Base-by-base conservation (phyloP, 1,139 yeast species). In the Pichia sp. region DNA sequence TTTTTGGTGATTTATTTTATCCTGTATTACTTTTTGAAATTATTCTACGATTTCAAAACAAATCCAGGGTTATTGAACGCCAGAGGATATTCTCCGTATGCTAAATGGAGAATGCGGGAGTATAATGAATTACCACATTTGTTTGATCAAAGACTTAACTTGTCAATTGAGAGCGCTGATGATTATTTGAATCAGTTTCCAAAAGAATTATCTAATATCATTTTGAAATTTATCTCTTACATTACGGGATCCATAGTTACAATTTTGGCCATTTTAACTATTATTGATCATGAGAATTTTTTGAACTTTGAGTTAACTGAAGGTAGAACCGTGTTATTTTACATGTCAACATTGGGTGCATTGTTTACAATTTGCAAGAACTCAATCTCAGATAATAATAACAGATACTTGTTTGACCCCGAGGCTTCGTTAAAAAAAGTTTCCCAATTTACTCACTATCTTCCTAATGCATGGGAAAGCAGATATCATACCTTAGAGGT, bases 21-120 rank as follows among this genome's bases (percentile, higher is more conserved):
- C 11, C 72, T 93, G 52, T 77, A 90, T 53, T 89, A 90, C 70
- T 92, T 95, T 65, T 86, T 93, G 77, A 79, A 90, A 53, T 90
- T 93, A 69, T 93, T 95, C 71, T 90, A 92, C 66, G 98, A 93
- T 71, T 90, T 89, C 68, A 87, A 89, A 67, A 82, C 88, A 44
- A 88, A 93, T 57, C 99, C 99, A 0, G 83, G 93, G 1, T 77
- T 92, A 11, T 76, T 93, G 54, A 85, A 96, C 8, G 85, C 92
- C 1, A 76, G 99, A 50, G 96, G 90, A 64, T 93, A 90, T 66
- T 90, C 98, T 0, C 97, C 97, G 0, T 80, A 82, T 69, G 97
- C 98, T 0, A 93, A 89, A 66, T 93, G 99, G 98, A 89, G 86
- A 67, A 80, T 95, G 66, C 76, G 99, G 55, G 99, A 93, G 67